phyloP scores from a whole-genome alignment of 108 stramenopile species.

The Cyclotella kingstonii region DNA sequence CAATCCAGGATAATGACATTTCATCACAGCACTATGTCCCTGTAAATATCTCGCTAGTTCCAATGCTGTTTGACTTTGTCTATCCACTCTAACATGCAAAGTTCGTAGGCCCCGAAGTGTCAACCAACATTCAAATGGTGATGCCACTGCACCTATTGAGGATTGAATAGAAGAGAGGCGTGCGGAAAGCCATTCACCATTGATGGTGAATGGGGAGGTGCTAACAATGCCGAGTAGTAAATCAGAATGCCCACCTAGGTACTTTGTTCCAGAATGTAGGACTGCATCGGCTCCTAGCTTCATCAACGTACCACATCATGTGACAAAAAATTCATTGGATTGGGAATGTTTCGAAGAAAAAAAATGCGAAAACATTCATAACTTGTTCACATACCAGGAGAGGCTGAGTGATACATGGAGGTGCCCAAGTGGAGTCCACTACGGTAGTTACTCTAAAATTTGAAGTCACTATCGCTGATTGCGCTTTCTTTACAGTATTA shows the following conservation, averaged over 20 bases:
- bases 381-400: conserved; percentile 39
- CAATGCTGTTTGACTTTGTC: conserved; percentile 66
- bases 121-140: conserved; percentile 84
- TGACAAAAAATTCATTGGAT: not conserved
- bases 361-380: not conserved
- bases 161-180: conserved; percentile 49
- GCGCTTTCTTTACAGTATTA: conserved; percentile 19
- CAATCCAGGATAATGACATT: conserved; percentile 92
- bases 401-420: conserved; percentile 76
- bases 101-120: conserved; percentile 84
- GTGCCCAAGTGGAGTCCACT: conserved; percentile 86
- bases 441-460: conserved; percentile 53
- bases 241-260: conserved; percentile 89
- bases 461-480: not conserved
- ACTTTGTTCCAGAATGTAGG: conserved; percentile 87
- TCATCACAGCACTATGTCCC: conserved; percentile 42
- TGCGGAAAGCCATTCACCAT: conserved; percentile 46
- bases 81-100: conserved; percentile 70
- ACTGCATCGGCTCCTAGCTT: conserved; percentile 74
- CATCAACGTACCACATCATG: not conserved
- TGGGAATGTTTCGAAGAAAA: not conserved
- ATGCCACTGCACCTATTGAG: conserved; percentile 70
- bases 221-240: conserved; percentile 74
- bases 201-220: conserved; percentile 51
- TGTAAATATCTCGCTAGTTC: conserved; percentile 56